Percentiles rank a stretch among this genome's conserved stretches.
These are phyloP conservation scores for Sporisorium exsertum DNA, from an alignment of 1,284 basidiomycete species.

Conservation along the genomic window DNA sequence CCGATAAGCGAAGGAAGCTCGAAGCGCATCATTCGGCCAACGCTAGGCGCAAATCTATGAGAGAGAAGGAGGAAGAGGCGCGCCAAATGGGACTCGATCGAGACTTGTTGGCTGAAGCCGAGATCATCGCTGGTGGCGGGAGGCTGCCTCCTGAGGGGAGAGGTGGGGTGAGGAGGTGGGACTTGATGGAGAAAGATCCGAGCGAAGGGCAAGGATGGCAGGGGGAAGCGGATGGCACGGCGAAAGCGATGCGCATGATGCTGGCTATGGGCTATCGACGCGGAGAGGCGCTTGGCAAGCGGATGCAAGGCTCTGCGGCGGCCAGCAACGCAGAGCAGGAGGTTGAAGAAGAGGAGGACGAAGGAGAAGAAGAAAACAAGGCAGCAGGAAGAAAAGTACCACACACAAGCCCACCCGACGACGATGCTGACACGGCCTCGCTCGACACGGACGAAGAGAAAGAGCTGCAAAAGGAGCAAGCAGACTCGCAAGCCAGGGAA, in stretches of 20 bases:
- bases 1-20: conserved; percentile 25
- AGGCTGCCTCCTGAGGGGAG: conserved; percentile 24
- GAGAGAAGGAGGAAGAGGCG: conserved; percentile 33
- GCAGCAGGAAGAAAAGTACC: not conserved
- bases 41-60: conserved; percentile 8
- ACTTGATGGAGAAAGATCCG: conserved; percentile 10
- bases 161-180: conserved; percentile 28
- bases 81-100: conserved; percentile 37
- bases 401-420: not conserved
- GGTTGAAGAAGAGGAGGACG: conserved; percentile 22
- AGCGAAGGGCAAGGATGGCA: not conserved
- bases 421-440: not conserved
- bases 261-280: conserved; percentile 55
- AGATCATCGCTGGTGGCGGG: conserved; percentile 48
- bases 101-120: conserved; percentile 46
- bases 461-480: not conserved
- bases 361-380: not conserved
- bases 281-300: conserved; percentile 38
- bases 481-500: conserved; percentile 14
- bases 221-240: conserved; percentile 18
- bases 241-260: conserved; percentile 59
- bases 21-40: conserved; percentile 22
- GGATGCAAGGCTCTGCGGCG: conserved; percentile 2
- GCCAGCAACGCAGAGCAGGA: not conserved
- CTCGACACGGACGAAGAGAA: conserved; percentile 36